A percentile compares a stretch with the other conserved stretches of the same genome.
Evolutionary conservation across 192 early-diverging fungal species (phyloP).

Genomic region (Entophlyctis helioformis): DNA sequence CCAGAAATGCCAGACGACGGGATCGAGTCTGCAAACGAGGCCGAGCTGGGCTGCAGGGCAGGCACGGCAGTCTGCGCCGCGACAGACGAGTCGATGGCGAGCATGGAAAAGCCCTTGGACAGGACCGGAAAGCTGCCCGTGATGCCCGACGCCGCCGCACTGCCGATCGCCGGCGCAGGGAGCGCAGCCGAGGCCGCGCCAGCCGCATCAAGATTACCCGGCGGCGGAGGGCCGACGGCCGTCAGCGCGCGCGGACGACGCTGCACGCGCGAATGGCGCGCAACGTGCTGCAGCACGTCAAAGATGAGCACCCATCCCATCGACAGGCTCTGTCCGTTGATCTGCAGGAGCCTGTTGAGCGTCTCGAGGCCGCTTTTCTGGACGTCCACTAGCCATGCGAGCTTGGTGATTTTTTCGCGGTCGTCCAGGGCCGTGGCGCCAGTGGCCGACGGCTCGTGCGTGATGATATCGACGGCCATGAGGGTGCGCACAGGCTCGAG

Average conservation of each 20-base stretch:
- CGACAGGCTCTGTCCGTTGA: slow-evolving; percentile 75
- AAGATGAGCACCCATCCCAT: slow-evolving; percentile 82
- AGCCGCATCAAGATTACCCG: too few relatives aligned
- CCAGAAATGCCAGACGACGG: too few relatives aligned
- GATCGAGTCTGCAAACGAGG: too few relatives aligned
- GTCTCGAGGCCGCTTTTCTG: slow-evolving; percentile 79
- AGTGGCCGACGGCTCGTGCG: neutral
- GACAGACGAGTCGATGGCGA: neutral
- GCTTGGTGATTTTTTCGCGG: slow-evolving; percentile 11
- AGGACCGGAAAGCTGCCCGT: too few relatives aligned
- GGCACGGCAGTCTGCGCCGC: too few relatives aligned
- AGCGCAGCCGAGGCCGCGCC: neutral
- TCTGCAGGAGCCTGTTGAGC: slow-evolving; percentile 80
- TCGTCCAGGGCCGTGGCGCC: neutral
- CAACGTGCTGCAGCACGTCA: slow-evolving; percentile 52
- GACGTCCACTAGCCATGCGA: slow-evolving; percentile 52
- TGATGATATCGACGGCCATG: slow-evolving; percentile 8
- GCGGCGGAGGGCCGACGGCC: too few relatives aligned
- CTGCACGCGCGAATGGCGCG: too few relatives aligned
- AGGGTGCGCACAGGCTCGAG: slow-evolving; percentile 58
- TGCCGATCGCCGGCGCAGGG: too few relatives aligned
- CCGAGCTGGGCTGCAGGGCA: too few relatives aligned
- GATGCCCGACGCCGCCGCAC: too few relatives aligned
- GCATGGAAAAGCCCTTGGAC: too few relatives aligned
- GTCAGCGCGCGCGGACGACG: too few relatives aligned